Evolutionary conservation across 2,329 filamentous ascomycete genomes (phyloP), one percentile per base, ranked within the genome.

Genomic region (Colletotrichum tofieldiae): DNA sequence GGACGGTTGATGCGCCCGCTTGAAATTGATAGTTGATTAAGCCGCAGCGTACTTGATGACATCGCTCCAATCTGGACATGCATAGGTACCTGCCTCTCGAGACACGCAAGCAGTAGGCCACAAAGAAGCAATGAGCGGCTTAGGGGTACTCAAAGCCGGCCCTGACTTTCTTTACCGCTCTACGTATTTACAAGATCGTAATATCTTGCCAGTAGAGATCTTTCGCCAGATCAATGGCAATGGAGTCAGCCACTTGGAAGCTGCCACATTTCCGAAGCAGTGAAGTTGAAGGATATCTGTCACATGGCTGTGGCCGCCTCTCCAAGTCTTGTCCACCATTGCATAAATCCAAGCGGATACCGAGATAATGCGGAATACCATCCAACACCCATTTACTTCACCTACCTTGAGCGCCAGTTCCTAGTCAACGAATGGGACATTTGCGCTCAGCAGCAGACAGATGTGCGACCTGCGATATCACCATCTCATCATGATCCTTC

Each of bases 1-100:
- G 29, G 43, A 47, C 65, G 20, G 45, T 69, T 26, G 65, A 63
- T 37, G 29, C 65, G 26, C n/a, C 54, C 32, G 69, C 59, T 18
- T 69, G 20, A 41, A 26, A 32, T 12, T 29, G 35, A 64, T 20
- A n/a, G 37, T n/a, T 20, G 16, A 18, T 16, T 43, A 29, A 26
- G 61, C 32, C 20, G 39, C 5, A 39, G 20, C 20, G 32, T 14
- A 37, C 2, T 55, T 35, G 5, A 35, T 39, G 32, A 37, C 52
- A 55, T 55, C 32, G 18, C 11, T 16, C 52, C 52, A 37, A 23
- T 6, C 37, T 2, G 52, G 16, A 37, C 8, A 6, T 47, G 11
- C 9, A 23, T 23, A 23, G 4, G 45, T n/a, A 12, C 45, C 11
- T 2, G 20, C n/a, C 32, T 18, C 11, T 9, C 4, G 5, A 18